Evolutionary conservation across 208 protist species (phyloP).

Genomic region (Trypanosoma conorhini): DNA sequence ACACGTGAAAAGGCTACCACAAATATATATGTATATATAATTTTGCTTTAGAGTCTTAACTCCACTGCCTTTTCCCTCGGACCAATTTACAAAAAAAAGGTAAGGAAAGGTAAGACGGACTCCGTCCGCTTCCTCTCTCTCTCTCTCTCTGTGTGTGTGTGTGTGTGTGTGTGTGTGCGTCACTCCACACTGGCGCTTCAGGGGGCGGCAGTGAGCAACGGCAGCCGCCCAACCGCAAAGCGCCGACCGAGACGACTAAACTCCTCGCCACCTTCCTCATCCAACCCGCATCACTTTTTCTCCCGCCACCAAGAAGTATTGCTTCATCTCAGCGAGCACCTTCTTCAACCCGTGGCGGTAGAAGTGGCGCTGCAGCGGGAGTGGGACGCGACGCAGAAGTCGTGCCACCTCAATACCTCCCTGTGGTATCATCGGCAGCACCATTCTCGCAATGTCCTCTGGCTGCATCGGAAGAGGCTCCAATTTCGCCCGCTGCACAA

Average conservation of each 20-base stretch:
- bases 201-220: neutral
- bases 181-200: neutral
- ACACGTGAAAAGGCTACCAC: neutral
- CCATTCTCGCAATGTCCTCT: constrained; percentile 58
- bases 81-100: neutral
- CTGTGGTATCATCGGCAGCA: constrained; percentile 71
- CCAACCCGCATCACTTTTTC: constrained; percentile 72
- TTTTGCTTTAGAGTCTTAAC: neutral
- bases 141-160: constrained; percentile 1
- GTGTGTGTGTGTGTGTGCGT: neutral
- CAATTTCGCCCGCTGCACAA: constrained; percentile 81
- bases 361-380: constrained; percentile 78
- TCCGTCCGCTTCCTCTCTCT: neutral
- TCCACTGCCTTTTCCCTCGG: neutral
- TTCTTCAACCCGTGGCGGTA: constrained; percentile 65
- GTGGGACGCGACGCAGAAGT: constrained; percentile 64
- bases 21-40: constrained; percentile 11
- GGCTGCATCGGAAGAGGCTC: constrained; percentile 43
- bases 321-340: constrained; percentile 56
- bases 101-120: neutral
- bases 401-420: constrained; percentile 51
- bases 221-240: neutral
- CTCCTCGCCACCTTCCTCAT: neutral
- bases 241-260: neutral
- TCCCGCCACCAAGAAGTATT: constrained; percentile 61